phyloP scores from a whole-genome alignment of 306 rosid species.

The Dicorynia guianensis region DNA sequence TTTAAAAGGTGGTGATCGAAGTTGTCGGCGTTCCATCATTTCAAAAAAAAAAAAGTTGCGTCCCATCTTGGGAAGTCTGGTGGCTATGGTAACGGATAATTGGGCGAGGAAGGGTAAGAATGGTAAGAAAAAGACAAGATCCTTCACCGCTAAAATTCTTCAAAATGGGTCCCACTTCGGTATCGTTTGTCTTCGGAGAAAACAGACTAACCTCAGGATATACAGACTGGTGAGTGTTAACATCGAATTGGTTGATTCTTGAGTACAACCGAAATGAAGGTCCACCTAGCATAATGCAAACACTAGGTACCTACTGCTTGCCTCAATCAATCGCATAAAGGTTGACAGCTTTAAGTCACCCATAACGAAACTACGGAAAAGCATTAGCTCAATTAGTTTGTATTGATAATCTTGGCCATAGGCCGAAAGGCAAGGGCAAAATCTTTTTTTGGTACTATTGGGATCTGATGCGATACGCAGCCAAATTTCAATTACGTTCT shows the following conservation, averaged over 20 bases:
- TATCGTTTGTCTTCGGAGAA: conserved; percentile 29
- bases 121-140: neutral
- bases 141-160: conserved; percentile 44
- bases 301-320: conserved; percentile 26
- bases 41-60: no score
- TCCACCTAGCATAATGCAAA: conserved; percentile 17
- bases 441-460: conserved; percentile 17
- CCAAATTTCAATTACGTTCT: neutral
- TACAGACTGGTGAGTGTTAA: conserved; percentile 46
- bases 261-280: conserved; percentile 30
- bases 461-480: conserved; percentile 15
- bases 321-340: neutral
- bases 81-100: no score
- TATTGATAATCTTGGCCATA: conserved; percentile 4
- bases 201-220: conserved; percentile 31
- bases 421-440: conserved; percentile 15
- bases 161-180: conserved; percentile 43
- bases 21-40: conserved; percentile 15
- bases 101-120: neutral
- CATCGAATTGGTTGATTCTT: conserved; percentile 28
- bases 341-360: neutral
- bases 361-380: neutral
- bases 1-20: conserved; percentile 34
- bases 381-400: conserved; percentile 2
- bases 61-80: conserved; percentile 21